Evolutionary conservation across 2,329 filamentous ascomycete genomes (phyloP).

Genomic region (Botrytis fabae): DNA sequence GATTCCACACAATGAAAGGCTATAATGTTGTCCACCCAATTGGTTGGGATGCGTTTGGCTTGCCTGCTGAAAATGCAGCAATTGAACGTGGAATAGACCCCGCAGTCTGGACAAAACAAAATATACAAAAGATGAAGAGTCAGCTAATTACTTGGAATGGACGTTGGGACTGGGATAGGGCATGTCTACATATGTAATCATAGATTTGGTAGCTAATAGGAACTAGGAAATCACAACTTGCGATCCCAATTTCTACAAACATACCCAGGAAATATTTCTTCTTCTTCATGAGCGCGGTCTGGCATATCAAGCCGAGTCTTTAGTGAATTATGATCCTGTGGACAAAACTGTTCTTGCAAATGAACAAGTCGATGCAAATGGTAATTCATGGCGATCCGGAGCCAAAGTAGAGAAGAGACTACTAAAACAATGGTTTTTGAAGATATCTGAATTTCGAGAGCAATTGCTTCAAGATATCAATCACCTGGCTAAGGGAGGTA

Average conservation of each 20-base stretch:
- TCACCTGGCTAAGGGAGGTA: slow-evolving; percentile 58
- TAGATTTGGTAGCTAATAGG: slow-evolving; percentile 26
- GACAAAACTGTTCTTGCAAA: slow-evolving; percentile 90
- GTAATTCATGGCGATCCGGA: slow-evolving; percentile 83
- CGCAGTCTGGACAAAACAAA: slow-evolving; percentile 73
- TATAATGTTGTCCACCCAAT: slow-evolving; percentile 81
- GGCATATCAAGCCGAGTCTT: slow-evolving; percentile 78
- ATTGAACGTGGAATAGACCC: slow-evolving; percentile 80
- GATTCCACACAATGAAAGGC: slow-evolving; percentile 74
- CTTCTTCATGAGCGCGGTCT: slow-evolving; percentile 72
- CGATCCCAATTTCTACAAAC: slow-evolving; percentile 82
- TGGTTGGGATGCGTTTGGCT: slow-evolving; percentile 90
- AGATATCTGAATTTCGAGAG: slow-evolving; percentile 77
- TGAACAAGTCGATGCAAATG: slow-evolving; percentile 87
- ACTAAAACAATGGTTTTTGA: slow-evolving; percentile 87
- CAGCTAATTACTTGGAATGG: slow-evolving; percentile 79
- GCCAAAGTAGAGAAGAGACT: slow-evolving; percentile 77
- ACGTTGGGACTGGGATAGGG: slow-evolving; percentile 79
- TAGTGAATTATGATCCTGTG: slow-evolving; percentile 89
- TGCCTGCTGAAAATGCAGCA: slow-evolving; percentile 89
- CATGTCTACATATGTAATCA: slow-evolving; percentile 49
- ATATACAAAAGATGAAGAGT: slow-evolving; percentile 82
- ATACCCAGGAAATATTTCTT: slow-evolving; percentile 84
- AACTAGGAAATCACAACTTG: slow-evolving; percentile 78
- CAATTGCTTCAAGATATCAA: slow-evolving; percentile 71